A percentile compares a stretch with the other conserved stretches of the same genome.
phyloP scores from a whole-genome alignment of 331 rosid genomes.

The Ulmus americana region DNA sequence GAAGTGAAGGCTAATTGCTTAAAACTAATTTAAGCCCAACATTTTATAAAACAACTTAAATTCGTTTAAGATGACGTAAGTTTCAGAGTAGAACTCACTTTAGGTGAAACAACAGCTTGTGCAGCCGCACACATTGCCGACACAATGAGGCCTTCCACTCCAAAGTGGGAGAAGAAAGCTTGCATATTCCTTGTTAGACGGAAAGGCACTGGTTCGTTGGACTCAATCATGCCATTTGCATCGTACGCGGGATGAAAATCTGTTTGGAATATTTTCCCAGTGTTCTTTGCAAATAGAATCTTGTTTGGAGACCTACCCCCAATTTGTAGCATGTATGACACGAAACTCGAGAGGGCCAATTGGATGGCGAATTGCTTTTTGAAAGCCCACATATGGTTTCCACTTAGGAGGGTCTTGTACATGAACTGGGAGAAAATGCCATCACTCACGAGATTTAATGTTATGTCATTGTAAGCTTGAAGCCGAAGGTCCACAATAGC shows the following conservation, averaged over 20 bases:
- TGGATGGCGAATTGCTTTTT: conserved; percentile 86
- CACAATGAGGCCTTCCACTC: conserved; percentile 95
- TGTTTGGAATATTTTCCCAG: conserved; percentile 89
- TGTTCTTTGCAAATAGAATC: conserved; percentile 91
- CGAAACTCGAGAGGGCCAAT: conserved; percentile 88
- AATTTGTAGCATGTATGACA: conserved; percentile 91
- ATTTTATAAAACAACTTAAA: background rate
- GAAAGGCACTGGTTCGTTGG: conserved; percentile 93
- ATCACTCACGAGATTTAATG: conserved; percentile 61
- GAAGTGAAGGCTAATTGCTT: no score
- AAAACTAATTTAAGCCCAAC: no score
- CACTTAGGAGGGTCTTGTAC: conserved; percentile 87
- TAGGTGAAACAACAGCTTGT: conserved; percentile 91
- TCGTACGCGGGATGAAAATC: conserved; percentile 98
- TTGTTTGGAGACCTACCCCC: conserved; percentile 99
- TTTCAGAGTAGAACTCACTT: conserved; percentile 33
- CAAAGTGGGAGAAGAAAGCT: conserved; percentile 84
- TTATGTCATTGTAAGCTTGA: conserved; percentile 77
- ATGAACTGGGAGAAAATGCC: conserved; percentile 91
- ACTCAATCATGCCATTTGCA: conserved; percentile 83
- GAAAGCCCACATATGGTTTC: conserved; percentile 96
- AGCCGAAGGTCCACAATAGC: conserved; percentile 89
- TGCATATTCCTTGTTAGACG: conserved; percentile 97
- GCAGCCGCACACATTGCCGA: conserved; percentile 99
- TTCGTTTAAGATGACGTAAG: background rate